These are phyloP conservation scores for Suillus sp. DNA, from an alignment of 768 basidiomycete species.

Conservation along the genomic window DNA sequence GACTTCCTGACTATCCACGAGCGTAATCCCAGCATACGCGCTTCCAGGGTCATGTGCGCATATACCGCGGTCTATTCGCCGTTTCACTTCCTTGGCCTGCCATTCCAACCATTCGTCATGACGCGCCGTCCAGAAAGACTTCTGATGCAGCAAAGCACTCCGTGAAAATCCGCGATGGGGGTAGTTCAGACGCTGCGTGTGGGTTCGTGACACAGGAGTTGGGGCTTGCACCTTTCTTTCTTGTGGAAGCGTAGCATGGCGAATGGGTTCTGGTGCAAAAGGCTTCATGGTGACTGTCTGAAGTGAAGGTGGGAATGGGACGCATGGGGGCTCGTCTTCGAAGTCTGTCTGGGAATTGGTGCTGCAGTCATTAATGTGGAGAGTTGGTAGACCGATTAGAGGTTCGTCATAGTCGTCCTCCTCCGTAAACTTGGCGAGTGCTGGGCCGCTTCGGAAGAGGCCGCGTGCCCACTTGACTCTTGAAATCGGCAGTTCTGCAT, in stretches of 20 bases:
- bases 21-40: conserved; percentile 33
- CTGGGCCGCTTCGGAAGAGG: conserved; percentile 6
- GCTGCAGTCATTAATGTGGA: conserved; percentile 6
- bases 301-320: conserved; percentile 16
- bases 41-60: conserved; percentile 12
- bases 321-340: conserved; percentile 19
- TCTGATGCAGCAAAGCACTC: conserved; percentile 58
- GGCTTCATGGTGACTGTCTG: conserved; percentile 20
- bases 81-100: conserved; percentile 20
- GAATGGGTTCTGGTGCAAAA: conserved; percentile 27
- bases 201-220: conserved; percentile 12
- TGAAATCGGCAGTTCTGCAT: conserved; percentile 4
- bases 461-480: conserved; percentile 19
- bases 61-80: conserved; percentile 13
- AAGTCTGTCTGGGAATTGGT: conserved; percentile 17
- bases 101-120: conserved; percentile 53
- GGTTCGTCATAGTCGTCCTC: conserved; percentile 13
- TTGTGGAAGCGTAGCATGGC: conserved; percentile 16
- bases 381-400: conserved; percentile 3
- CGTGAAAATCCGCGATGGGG: conserved; percentile 65
- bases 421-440: conserved; percentile 10
- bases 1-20: neutral
- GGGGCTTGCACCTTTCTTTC: conserved; percentile 8
- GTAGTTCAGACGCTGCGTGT: conserved; percentile 45
- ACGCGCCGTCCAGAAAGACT: conserved; percentile 62